phyloP scores from a whole-genome alignment of 2,329 filamentous ascomycete species.

The Rutstroemia sp. region DNA sequence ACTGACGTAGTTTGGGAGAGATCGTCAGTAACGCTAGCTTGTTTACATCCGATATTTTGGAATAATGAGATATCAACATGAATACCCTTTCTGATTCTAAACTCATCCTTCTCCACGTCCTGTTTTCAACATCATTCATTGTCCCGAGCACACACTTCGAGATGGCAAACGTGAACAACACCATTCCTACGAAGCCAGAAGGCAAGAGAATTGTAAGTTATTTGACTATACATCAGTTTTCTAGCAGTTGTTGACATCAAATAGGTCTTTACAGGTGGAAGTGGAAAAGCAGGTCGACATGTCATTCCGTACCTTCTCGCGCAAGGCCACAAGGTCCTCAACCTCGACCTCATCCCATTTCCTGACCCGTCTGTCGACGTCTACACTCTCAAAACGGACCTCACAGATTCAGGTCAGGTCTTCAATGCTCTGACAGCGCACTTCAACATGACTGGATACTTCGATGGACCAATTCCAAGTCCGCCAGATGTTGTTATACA shows the following conservation, averaged over 20 bases:
- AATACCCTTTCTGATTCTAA: too few relatives aligned
- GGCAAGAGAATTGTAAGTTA: background rate
- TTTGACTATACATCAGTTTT: background rate
- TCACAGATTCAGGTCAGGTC: slow-evolving; percentile 33
- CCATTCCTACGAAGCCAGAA: background rate
- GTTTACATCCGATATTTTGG: too few relatives aligned
- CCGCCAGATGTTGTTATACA: slow-evolving; percentile 56
- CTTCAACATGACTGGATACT: slow-evolving; percentile 42
- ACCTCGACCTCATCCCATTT: slow-evolving; percentile 31
- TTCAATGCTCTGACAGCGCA: slow-evolving; percentile 38
- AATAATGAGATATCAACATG: too few relatives aligned
- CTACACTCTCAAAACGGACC: slow-evolving; percentile 31
- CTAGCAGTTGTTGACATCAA: background rate
- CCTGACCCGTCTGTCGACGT: slow-evolving; percentile 23
- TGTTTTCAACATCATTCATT: too few relatives aligned
- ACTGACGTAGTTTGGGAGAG: too few relatives aligned
- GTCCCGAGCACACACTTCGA: background rate
- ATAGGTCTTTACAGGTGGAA: slow-evolving; percentile 32
- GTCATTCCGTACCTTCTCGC: slow-evolving; percentile 30
- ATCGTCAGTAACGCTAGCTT: too few relatives aligned
- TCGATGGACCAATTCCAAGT: slow-evolving; percentile 31
- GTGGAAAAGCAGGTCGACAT: slow-evolving; percentile 31
- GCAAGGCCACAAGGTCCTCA: slow-evolving; percentile 31
- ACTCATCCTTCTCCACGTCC: too few relatives aligned
- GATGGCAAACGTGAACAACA: background rate